A percentile compares a stretch with the other conserved stretches of the same genome.
Conservation (phyloP, 2,329 filamentous ascomycete genomes). For the Talaromyces sp. region DNA sequence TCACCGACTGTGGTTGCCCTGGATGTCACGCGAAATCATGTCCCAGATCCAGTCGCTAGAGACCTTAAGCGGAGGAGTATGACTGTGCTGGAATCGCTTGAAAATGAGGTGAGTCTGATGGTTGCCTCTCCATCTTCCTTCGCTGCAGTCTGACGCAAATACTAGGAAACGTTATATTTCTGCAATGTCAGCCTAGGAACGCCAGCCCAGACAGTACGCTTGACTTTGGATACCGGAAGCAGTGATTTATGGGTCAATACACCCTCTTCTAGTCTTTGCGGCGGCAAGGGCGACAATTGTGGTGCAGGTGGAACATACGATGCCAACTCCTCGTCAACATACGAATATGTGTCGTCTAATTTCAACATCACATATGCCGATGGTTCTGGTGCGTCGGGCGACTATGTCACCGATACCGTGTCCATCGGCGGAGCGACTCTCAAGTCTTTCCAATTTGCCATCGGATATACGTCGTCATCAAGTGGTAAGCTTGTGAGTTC, state of each 20-base stretch:
- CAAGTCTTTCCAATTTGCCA: slow-evolving; percentile 52
- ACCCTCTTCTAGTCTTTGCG: slow-evolving; percentile 45
- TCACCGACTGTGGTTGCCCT: slow-evolving; percentile 12
- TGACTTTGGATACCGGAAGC: slow-evolving; percentile 59
- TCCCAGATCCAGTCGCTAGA: slow-evolving; percentile 10
- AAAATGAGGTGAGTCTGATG: slow-evolving; percentile 45
- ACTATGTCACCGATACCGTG: slow-evolving; percentile 74
- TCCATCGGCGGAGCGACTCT: slow-evolving; percentile 47
- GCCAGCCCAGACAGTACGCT: slow-evolving; percentile 48
- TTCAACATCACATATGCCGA: slow-evolving; percentile 91
- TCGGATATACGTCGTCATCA: slow-evolving; percentile 53
- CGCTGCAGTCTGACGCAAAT: background rate
- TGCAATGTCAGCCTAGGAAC: slow-evolving; percentile 55
- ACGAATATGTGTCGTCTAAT: slow-evolving; percentile 63
- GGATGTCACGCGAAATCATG: slow-evolving; percentile 9
- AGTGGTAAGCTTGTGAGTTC: slow-evolving; percentile 22
- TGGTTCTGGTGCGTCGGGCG: slow-evolving; percentile 68
- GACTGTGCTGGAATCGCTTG: slow-evolving; percentile 40
- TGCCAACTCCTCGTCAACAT: slow-evolving; percentile 64
- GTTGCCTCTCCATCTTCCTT: background rate
- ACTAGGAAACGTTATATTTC: slow-evolving; percentile 52
- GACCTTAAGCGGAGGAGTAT: slow-evolving; percentile 12
- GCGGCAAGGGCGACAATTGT: slow-evolving; percentile 36
- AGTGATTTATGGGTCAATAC: slow-evolving; percentile 59
- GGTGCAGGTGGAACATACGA: slow-evolving; percentile 47